Base-by-base conservation (phyloP, 805 yeast genomes). In the Phaffomyces antillensis region DNA sequence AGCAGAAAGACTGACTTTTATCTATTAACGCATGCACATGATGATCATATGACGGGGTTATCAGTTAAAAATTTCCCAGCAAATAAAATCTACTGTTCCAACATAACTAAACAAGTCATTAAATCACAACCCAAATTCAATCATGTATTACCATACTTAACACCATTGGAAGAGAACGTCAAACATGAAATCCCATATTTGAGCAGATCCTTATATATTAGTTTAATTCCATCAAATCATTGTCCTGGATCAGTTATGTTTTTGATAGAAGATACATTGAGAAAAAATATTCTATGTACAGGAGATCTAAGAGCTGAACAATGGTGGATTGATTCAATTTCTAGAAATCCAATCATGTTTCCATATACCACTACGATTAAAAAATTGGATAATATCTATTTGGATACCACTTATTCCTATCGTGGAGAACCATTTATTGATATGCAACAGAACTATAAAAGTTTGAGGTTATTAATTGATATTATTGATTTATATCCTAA, bases 201-300 rank as follows among this genome's bases (percentile, higher is more conserved):
- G 13, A 52, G 40, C 7, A 36, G 42, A 2, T 23, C 28, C 1
- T 41, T 76, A 7, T 54, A 43, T 7, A 58, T 78, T 2, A 71
- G 77, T 1, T 53, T 73, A 25, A 63, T 79, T 3, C 70, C 70
- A 7, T 70, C 79, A 0, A 69, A 77, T 52, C 86, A 79, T 51
- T 79, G 85, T 53, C 77, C 81, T 12, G 85, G 84, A 4, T 67
- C 81, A 4, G 65, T 68, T 3, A 75, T 79, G 79, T 72, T 75
- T 45, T 64, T 79, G 26, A 45, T 79, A 2, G 74, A 73, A 47
- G 33, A 32, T 18, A 11, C 23, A 30, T 15, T 5, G 12, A 33
- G 25, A 13, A 45, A 47, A 10, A 56, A 76, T 0, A 71, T 78
- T 1, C 61, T 79, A 9, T 63, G 69, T 28, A 78, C 84, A 0